Evolutionary conservation across 805 yeast genomes (phyloP), one percentile per base, ranked within the genome.

Genomic region (Teunomyces tritomae): DNA sequence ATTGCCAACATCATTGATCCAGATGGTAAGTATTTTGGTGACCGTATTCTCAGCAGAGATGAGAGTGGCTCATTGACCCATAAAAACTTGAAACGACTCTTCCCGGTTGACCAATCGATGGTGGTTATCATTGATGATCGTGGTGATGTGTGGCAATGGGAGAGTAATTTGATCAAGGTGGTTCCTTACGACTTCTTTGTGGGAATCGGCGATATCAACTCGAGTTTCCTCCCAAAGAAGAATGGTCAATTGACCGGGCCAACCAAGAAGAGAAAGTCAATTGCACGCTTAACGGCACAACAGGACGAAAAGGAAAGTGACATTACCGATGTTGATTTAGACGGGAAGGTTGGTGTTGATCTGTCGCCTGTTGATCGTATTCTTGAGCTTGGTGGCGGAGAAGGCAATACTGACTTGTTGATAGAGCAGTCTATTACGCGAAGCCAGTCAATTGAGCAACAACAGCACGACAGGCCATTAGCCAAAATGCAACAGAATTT

Each of bases 121-220:
- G 99, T 94, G 28, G 94, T 88, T 2, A 85, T 94, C 40, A 94
- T 94, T 50, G 99, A 94, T 65, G 99, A 94, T 65, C 79, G 99
- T 63, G 99, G 97, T 2, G 99, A 94, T 65, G 99, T 94, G 16
- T 94, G 99, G 99, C 88, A 87, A 60, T 94, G 99, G 99, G 87
- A 89, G 55, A 83, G 86, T 9, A 91, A 94, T 62, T 71, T 94
- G 57, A 82, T 94, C 49, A 89, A 92, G 66, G 98, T 92, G 4
- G 86, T 90, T 1, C 99, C 99, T 0, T 94, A 89, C 64, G 96
- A 89, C 63, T 94, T 94, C 58, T 94, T 94, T 59, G 96, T 91
- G 32, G 98, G 98, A 8, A 89, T 92, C 48, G 99, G 99, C 27
- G 99, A 94, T 70, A 94, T 94, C 60, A 94, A 94, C 60, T 89